A percentile compares a stretch with the other conserved stretches of the same genome.
These are phyloP conservation scores for Schwanniomyces pseudopolymorphus DNA, from an alignment of 805 yeast species.

Conservation along the genomic window DNA sequence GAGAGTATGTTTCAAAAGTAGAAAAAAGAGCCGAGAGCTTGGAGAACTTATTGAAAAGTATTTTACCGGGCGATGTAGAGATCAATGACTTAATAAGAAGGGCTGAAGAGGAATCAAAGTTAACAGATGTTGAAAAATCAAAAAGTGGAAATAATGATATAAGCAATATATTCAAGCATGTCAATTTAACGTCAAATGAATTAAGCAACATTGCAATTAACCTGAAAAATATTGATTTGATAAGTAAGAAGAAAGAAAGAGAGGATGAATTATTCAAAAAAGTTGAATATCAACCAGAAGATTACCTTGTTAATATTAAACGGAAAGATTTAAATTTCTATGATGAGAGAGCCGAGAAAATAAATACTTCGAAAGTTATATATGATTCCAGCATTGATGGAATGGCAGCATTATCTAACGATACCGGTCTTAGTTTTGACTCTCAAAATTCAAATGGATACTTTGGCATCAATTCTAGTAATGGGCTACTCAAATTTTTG, in stretches of 20 bases:
- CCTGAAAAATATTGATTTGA: conserved; percentile 14
- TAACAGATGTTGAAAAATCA: not conserved
- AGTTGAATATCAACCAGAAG: conserved; percentile 9
- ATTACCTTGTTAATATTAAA: conserved; percentile 14
- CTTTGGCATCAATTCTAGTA: conserved; percentile 63
- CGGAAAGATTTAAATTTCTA: conserved; percentile 17
- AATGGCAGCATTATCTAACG: conserved; percentile 58
- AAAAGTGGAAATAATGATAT: conserved; percentile 3
- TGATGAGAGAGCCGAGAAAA: conserved; percentile 17
- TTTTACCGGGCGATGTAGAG: conserved; percentile 8
- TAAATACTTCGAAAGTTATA: conserved; percentile 7
- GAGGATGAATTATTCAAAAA: conserved; percentile 15
- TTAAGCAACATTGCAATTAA: conserved; percentile 14
- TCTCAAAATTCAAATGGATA: conserved; percentile 53
- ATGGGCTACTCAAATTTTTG: conserved; percentile 52
- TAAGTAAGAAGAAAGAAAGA: conserved; percentile 12
- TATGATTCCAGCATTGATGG: conserved; percentile 47
- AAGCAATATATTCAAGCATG: conserved; percentile 10
- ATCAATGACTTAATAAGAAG: conserved; percentile 7
- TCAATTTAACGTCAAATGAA: conserved; percentile 16
- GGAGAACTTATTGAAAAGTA: conserved; percentile 4
- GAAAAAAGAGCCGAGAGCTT: conserved; percentile 2
- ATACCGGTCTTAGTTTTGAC: conserved; percentile 16
- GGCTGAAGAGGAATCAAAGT: conserved; percentile 9
- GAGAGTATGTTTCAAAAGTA: conserved; percentile 4